Percentiles rank a stretch among this genome's conserved stretches.
Conservation (phyloP, 345 rosid genomes). For the Noccaea bulbosa region DNA sequence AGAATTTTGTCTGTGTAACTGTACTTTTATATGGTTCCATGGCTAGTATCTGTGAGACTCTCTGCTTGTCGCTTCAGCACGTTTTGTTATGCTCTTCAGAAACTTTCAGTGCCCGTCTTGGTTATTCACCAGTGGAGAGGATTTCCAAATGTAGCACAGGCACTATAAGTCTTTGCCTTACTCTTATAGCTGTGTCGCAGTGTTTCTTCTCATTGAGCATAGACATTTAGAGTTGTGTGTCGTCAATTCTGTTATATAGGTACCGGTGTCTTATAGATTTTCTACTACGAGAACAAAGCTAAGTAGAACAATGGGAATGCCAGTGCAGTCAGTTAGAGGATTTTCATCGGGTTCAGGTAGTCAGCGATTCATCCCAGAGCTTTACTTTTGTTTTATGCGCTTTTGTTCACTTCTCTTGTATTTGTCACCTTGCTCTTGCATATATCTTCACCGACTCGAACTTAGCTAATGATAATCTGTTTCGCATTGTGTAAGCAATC, state of each 20-base stretch:
- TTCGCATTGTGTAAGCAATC: neutral
- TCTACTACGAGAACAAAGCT: slow-evolving; percentile 43
- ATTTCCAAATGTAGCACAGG: slow-evolving; percentile 40
- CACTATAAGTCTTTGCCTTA: slow-evolving; percentile 52
- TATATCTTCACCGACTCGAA: neutral
- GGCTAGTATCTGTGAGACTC: slow-evolving; percentile 9
- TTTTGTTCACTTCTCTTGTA: slow-evolving; percentile 20
- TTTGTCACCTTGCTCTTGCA: neutral
- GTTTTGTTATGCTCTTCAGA: slow-evolving; percentile 51
- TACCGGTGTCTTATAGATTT: slow-evolving; percentile 42
- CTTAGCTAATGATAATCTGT: neutral
- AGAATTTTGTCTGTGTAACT: neutral
- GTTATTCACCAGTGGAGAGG: slow-evolving; percentile 48
- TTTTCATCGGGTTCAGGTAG: slow-evolving; percentile 85
- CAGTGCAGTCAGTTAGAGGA: slow-evolving; percentile 57
- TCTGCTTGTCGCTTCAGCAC: slow-evolving; percentile 28
- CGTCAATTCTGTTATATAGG: slow-evolving; percentile 44
- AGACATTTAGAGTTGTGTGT: neutral
- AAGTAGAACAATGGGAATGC: slow-evolving; percentile 47
- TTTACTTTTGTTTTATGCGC: neutral
- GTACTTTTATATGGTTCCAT: neutral
- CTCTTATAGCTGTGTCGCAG: neutral
- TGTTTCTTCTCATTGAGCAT: neutral
- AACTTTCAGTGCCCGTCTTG: slow-evolving; percentile 46
- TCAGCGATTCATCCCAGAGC: slow-evolving; percentile 2